Evolutionary conservation across 2,329 filamentous ascomycete species (phyloP), one percentile per base, ranked within the genome.

Genomic region (Macrophomina phaseolina): DNA sequence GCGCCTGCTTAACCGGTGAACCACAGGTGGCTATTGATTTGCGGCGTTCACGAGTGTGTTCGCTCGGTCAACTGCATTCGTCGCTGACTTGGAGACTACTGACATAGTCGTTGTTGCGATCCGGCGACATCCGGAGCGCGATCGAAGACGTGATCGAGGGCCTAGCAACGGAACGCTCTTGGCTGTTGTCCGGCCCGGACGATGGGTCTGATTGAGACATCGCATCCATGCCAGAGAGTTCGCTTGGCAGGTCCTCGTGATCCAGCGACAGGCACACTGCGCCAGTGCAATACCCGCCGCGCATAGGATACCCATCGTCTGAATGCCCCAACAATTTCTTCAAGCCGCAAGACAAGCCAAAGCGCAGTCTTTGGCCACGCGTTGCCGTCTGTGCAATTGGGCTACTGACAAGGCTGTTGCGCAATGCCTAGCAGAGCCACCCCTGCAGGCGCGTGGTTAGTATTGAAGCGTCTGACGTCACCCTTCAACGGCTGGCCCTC

Each of bases 161-260:
- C 32, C n/a, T 5, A 61, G 32, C 58, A 49, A 61, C 45, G 45
- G 30, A 23, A 61, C 7, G 9, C 16, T 11, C 42, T 49, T 48
- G 58, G 58, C 40, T 60, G 23, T 18, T 14, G 7, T 23, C 28
- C 11, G 28, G 38, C 53, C 18, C 2, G 11, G n/a, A 40, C 14
- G 34, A 40, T 60, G 55, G 23, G 55, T 30, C 38, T 60, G 55
- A 46, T 60, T n/a, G 28, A 61, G 45, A 9, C 58, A 49, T 49
- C 8, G 30, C 9, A 61, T 49, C 58, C 58, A 61, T 61, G 58
- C 38, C 28, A 30, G 30, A 28, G 4, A 12, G n/a, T 30, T 34
- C 16, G 11, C 58, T 61, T 61, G 45, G 58, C 58, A 60, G 38
- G 58, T 61, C 58, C 58, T 61, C 56, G 56, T 60, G 56, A 60